These are phyloP conservation scores for Amanita inopinata DNA, from an alignment of 768 basidiomycete species.

Conservation along the genomic window DNA sequence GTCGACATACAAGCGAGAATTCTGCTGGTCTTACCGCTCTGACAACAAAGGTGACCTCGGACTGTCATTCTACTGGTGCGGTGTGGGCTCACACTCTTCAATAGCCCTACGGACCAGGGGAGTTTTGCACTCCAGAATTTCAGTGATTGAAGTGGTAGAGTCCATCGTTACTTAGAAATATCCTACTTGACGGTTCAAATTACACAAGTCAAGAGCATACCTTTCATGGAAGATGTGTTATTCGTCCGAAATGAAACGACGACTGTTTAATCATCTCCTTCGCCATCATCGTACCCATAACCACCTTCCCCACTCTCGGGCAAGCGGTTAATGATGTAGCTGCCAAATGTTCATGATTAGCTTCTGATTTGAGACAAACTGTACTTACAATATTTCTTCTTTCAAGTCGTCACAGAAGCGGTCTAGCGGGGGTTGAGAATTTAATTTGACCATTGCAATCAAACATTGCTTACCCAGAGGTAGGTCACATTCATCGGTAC, in stretches of 20 bases:
- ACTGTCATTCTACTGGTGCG: neutral
- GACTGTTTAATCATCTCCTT: constrained; percentile 62
- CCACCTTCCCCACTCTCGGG: constrained; percentile 69
- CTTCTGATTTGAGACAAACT: constrained; percentile 8
- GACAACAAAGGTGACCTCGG: constrained; percentile 49
- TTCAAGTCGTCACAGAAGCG: constrained; percentile 80
- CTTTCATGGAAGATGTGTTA: no score
- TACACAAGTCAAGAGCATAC: no score
- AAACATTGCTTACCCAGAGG: constrained; percentile 48
- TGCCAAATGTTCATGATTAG: constrained; percentile 17
- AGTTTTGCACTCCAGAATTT: constrained; percentile 82
- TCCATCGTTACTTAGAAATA: constrained; percentile 6
- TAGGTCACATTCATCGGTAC: constrained; percentile 56
- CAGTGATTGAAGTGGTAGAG: constrained; percentile 44
- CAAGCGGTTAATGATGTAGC: constrained; percentile 60
- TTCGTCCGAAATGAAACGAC: neutral
- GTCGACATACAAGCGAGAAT: constrained; percentile 84
- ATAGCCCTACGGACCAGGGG: constrained; percentile 91
- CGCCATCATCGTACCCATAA: constrained; percentile 69
- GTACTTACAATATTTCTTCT: constrained; percentile 71
- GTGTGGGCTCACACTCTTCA: constrained; percentile 13
- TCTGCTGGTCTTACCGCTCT: constrained; percentile 83
- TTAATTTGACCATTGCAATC: neutral
- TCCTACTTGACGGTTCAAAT: no score
- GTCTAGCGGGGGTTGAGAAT: constrained; percentile 30